These are phyloP conservation scores for Suillus subluteus DNA, from an alignment of 768 basidiomycete species.

Conservation along the genomic window DNA sequence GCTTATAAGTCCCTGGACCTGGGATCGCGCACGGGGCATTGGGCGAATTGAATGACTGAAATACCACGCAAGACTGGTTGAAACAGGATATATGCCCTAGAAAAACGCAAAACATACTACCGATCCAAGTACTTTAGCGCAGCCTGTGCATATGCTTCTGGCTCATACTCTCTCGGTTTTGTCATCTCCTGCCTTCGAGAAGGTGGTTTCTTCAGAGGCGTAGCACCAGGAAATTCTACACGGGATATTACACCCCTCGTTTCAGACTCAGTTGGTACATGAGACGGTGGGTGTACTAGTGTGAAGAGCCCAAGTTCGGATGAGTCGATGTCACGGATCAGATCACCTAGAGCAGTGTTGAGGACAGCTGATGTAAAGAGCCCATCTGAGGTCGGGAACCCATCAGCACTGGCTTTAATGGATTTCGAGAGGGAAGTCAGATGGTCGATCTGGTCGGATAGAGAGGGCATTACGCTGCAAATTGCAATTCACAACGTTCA, in stretches of 20 bases:
- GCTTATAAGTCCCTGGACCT: constrained; percentile 42
- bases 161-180: constrained; percentile 53
- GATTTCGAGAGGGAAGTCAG: constrained; percentile 54
- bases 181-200: constrained; percentile 41
- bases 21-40: constrained; percentile 53
- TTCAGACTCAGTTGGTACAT: constrained; percentile 35
- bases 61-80: constrained; percentile 37
- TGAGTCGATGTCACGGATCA: constrained; percentile 79
- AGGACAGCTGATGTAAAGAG: constrained; percentile 72
- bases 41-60: constrained; percentile 48
- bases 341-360: constrained; percentile 62
- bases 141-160: constrained; percentile 76
- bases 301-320: constrained; percentile 81
- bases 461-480: constrained; percentile 48
- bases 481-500: too few species aligned
- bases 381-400: constrained; percentile 13
- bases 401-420: constrained; percentile 42
- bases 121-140: constrained; percentile 77
- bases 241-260: constrained; percentile 55
- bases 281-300: constrained; percentile 42
- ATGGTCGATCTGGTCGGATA: constrained; percentile 72
- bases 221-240: constrained; percentile 69
- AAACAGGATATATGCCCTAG: neutral
- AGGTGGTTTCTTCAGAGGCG: constrained; percentile 59
- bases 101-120: constrained; percentile 56